Evolutionary conservation across 169 alveolate species (phyloP).

Genomic region (Plasmodium vivax): DNA sequence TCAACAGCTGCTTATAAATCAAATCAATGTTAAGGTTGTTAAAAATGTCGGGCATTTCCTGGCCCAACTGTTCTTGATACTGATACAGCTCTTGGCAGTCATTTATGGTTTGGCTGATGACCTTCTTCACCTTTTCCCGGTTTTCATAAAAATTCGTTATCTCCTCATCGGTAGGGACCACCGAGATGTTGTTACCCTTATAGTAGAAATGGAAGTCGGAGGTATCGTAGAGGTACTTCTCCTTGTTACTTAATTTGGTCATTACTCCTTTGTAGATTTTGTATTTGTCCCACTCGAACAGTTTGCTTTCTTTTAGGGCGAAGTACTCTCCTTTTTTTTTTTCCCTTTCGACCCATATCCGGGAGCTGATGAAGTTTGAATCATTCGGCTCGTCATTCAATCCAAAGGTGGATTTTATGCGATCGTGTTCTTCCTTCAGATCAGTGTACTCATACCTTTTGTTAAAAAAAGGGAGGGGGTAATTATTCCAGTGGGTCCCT

Average conservation of each 20-base stretch:
- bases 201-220: constrained; percentile 83
- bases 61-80: constrained; percentile 61
- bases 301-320: constrained; percentile 87
- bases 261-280: constrained; percentile 78
- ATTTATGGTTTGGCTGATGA: constrained; percentile 62
- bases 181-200: constrained; percentile 80
- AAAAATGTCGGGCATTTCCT: constrained; percentile 43
- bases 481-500: constrained; percentile 85
- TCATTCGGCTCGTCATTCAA: constrained; percentile 88
- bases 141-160: constrained; percentile 79
- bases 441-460: constrained; percentile 77
- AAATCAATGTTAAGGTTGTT: constrained; percentile 52
- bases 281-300: constrained; percentile 87
- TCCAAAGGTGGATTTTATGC: constrained; percentile 80
- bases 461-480: constrained; percentile 54
- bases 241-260: constrained; percentile 80
- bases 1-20: constrained; percentile 46
- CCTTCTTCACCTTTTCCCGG: constrained; percentile 75
- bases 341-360: constrained; percentile 87
- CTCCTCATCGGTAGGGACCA: constrained; percentile 82
- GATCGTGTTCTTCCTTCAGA: constrained; percentile 71
- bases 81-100: constrained; percentile 61
- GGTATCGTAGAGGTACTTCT: constrained; percentile 78
- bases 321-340: constrained; percentile 85
- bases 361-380: constrained; percentile 77